Conservation (phyloP, 495 filamentous ascomycete species). For the Penicillium psychrofluorescens region DNA sequence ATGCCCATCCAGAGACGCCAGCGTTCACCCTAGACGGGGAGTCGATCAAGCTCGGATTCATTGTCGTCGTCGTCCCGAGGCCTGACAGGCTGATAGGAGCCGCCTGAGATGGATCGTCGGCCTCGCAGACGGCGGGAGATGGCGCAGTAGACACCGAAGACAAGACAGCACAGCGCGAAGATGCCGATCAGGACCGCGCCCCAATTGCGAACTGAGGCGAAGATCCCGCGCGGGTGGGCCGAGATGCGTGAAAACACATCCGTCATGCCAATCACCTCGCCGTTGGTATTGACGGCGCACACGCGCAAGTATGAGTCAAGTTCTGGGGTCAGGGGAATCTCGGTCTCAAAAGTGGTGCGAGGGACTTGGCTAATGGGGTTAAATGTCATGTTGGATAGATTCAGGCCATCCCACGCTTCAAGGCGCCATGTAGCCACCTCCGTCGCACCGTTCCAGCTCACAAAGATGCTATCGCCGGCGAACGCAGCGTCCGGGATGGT, state of each 20-base stretch:
- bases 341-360: conserved; percentile 16
- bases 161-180: conserved; percentile 7
- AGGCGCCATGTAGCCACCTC: conserved; percentile 32
- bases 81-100: conserved; percentile 8
- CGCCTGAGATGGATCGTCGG: not conserved
- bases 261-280: conserved; percentile 9
- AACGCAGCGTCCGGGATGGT: conserved; percentile 21
- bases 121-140: conserved; percentile 3
- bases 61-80: conserved; percentile 10
- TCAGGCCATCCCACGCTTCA: conserved; percentile 20
- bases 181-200: conserved; percentile 3
- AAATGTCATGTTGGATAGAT: conserved; percentile 12
- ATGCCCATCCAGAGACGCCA: conserved; percentile 1
- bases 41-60: conserved; percentile 2
- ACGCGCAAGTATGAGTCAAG: conserved; percentile 12
- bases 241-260: conserved; percentile 3
- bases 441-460: conserved; percentile 42
- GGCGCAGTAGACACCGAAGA: conserved; percentile 7
- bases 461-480: conserved; percentile 20
- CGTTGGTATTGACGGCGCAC: conserved; percentile 7
- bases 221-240: not conserved
- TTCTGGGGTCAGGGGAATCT: conserved; percentile 1
- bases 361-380: conserved; percentile 2
- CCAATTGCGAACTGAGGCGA: not conserved
- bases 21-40: conserved; percentile 9